phyloP scores from a whole-genome alignment of 805 yeast genomes.

The Metschnikowia gruessii region DNA sequence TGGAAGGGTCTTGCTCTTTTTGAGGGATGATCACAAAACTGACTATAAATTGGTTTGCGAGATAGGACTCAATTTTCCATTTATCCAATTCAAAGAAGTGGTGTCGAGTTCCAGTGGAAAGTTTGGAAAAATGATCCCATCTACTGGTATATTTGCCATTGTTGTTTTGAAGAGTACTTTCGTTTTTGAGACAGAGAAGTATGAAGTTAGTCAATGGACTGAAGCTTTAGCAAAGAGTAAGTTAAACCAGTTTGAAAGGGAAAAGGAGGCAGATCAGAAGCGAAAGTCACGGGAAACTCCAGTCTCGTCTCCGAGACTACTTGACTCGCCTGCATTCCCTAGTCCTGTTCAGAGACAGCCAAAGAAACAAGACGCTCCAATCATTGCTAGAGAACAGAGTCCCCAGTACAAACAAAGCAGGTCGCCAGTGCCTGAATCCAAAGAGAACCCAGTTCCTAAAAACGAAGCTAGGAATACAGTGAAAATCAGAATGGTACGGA shows the following conservation, averaged over 20 bases:
- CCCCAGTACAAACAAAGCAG: constrained; percentile 18
- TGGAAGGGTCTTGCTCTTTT: constrained; percentile 61
- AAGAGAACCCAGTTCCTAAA: neutral
- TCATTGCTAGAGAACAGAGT: constrained; percentile 10
- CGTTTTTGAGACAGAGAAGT: constrained; percentile 53
- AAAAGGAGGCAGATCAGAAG: constrained; percentile 9
- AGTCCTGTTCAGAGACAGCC: constrained; percentile 10
- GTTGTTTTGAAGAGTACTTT: constrained; percentile 54
- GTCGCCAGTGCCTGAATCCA: constrained; percentile 10
- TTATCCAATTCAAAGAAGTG: constrained; percentile 58
- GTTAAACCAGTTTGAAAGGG: constrained; percentile 23
- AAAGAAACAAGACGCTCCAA: constrained; percentile 3
- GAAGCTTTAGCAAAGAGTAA: constrained; percentile 22
- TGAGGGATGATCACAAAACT: constrained; percentile 38
- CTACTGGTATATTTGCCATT: constrained; percentile 53
- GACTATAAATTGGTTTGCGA: constrained; percentile 50
- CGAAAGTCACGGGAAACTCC: constrained; percentile 1
- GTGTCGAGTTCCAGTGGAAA: constrained; percentile 34
- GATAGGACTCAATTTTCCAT: constrained; percentile 50
- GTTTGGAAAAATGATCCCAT: constrained; percentile 32
- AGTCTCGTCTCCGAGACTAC: constrained; percentile 9
- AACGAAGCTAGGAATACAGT: neutral
- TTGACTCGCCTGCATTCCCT: constrained; percentile 12
- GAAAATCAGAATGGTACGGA: constrained; percentile 16
- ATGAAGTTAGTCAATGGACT: constrained; percentile 52